Evolutionary conservation across 257 asterid species (phyloP).

Genomic region (Solanum medicagineum): DNA sequence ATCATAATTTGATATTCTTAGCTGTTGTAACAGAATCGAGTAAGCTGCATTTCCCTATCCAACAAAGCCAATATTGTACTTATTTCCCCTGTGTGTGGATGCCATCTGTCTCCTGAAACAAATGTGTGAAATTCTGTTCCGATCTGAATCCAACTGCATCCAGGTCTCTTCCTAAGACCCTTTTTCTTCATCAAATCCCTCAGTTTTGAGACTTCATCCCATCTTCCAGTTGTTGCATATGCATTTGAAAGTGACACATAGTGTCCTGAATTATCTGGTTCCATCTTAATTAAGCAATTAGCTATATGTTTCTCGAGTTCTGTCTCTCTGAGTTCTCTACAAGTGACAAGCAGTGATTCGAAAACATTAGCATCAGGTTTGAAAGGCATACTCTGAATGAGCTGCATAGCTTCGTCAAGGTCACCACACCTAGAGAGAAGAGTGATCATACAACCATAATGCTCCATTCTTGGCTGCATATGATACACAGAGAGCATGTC

Average conservation of each 20-base stretch:
- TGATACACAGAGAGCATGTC: conserved; percentile 8
- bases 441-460: conserved; percentile 12
- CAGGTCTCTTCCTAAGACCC: conserved; percentile 15
- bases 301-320: conserved; percentile 6
- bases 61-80: conserved; percentile 4
- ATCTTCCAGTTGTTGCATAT: conserved; percentile 16
- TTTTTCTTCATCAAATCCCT: conserved; percentile 14
- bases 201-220: conserved; percentile 10
- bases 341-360: conserved; percentile 19
- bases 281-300: conserved; percentile 5
- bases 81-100: conserved; percentile 7
- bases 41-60: conserved; percentile 1
- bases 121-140: conserved; percentile 12
- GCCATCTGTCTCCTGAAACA: conserved; percentile 12
- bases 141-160: conserved; percentile 19
- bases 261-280: conserved; percentile 15
- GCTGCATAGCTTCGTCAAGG: background rate
- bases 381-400: conserved; percentile 10
- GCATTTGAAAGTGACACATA: conserved; percentile 22
- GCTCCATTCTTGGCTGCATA: conserved; percentile 12
- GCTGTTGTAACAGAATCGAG: background rate
- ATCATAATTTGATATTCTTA: background rate
- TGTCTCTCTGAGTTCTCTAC: conserved; percentile 15
- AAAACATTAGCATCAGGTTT: conserved; percentile 10
- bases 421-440: conserved; percentile 16